Conservation (phyloP, 192 early-diverging fungal species). For the Thamnidium elegans region DNA sequence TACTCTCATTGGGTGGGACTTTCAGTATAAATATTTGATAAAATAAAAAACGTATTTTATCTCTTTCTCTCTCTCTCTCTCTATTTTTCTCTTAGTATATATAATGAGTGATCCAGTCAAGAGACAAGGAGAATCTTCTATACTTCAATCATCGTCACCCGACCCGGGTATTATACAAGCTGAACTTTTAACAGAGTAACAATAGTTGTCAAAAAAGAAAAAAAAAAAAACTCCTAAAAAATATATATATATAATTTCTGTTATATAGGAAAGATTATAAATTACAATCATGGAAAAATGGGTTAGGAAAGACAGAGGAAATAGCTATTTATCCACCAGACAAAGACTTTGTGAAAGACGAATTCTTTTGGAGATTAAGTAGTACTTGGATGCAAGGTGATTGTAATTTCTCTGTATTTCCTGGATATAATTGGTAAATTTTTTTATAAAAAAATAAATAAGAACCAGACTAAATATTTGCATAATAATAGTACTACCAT, state of each 20-base stretch:
- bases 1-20: slow-evolving; percentile 53
- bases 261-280: slow-evolving; percentile 22
- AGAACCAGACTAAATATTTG: neutral
- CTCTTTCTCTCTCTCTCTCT: neutral
- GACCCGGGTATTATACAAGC: slow-evolving; percentile 18
- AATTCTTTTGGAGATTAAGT: slow-evolving; percentile 56
- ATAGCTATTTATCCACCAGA: slow-evolving; percentile 52
- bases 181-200: slow-evolving; percentile 3
- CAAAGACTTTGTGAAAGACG: slow-evolving; percentile 42
- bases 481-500: slow-evolving; percentile 14
- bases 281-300: slow-evolving; percentile 54
- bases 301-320: slow-evolving; percentile 52
- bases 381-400: slow-evolving; percentile 3
- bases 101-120: neutral
- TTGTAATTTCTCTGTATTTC: slow-evolving; percentile 45
- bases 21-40: neutral
- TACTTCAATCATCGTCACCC: slow-evolving; percentile 26
- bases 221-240: neutral
- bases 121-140: neutral
- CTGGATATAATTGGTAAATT: slow-evolving; percentile 48
- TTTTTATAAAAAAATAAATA: neutral
- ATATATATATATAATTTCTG: neutral
- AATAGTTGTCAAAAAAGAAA: neutral
- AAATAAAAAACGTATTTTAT: neutral
- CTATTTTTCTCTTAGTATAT: neutral